Percentiles rank a stretch among this genome's conserved stretches.
Conservation (phyloP, 1,284 basidiomycete genomes). For the Melampsora larici-populina region DNA sequence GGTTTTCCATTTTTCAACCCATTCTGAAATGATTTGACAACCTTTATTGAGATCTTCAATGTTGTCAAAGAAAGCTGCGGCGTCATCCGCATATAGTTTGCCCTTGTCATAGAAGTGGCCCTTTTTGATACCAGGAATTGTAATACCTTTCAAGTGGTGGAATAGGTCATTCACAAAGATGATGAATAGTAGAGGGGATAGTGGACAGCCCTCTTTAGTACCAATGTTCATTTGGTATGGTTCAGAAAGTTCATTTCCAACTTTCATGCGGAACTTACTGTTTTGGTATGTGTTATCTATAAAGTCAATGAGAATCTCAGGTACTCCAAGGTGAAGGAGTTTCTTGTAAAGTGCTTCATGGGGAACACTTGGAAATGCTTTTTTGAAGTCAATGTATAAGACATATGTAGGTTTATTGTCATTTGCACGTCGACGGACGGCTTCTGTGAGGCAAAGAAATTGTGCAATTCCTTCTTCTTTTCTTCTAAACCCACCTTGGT, state of each 20-base stretch:
- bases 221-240: not conserved
- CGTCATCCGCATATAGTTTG: slow-evolving; percentile 24
- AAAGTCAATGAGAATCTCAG: not conserved
- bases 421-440: not conserved
- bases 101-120: not conserved
- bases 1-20: slow-evolving; percentile 3
- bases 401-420: no score
- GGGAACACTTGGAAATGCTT: no score
- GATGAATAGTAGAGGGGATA: slow-evolving; percentile 15
- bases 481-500: slow-evolving; percentile 7
- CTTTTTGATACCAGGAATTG: not conserved
- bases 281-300: slow-evolving; percentile 7
- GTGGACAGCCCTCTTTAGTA: not conserved
- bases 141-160: not conserved
- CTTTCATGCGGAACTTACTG: not conserved
- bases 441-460: not conserved
- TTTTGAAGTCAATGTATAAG: no score
- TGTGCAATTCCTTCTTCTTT: slow-evolving; percentile 14
- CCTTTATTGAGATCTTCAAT: not conserved
- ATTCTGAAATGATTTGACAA: not conserved
- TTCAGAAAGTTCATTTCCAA: not conserved
- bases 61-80: slow-evolving; percentile 1
- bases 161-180: slow-evolving; percentile 25
- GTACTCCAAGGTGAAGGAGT: no score
- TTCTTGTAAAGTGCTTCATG: not conserved